A percentile compares a stretch with the other conserved stretches of the same genome.
phyloP scores from a whole-genome alignment of 2,329 filamentous ascomycete species.

The Endocalyx cinctus region DNA sequence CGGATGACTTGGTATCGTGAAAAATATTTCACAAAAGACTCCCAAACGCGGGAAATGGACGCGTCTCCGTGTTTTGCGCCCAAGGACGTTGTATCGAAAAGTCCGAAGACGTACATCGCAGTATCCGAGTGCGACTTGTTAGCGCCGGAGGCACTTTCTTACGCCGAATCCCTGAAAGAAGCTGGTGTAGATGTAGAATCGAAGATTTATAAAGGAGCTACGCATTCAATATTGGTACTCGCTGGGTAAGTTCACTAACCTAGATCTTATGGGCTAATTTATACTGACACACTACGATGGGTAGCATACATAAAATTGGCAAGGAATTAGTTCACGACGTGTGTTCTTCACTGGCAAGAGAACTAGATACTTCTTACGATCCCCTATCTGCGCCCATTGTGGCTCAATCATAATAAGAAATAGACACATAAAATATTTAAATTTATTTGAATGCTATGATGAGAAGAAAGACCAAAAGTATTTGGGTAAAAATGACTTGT shows the following conservation, averaged over 20 bases:
- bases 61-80: conserved; percentile 22
- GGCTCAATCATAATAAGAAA: too few relatives aligned
- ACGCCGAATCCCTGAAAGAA: conserved; percentile 20
- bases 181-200: conserved; percentile 6
- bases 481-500: too few relatives aligned
- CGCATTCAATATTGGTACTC: conserved; percentile 6
- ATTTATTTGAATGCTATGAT: too few relatives aligned
- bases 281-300: neutral
- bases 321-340: neutral
- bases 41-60: conserved; percentile 23
- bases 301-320: neutral
- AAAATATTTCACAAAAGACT: conserved; percentile 24
- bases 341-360: neutral
- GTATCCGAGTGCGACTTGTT: conserved; percentile 29
- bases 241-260: conserved; percentile 6
- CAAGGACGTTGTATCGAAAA: conserved; percentile 14
- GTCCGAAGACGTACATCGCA: conserved; percentile 28
- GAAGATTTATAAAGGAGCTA: conserved; percentile 7
- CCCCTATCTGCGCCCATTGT: neutral
- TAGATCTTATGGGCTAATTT: neutral
- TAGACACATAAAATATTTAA: conserved; percentile 46
- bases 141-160: conserved; percentile 25
- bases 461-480: too few relatives aligned
- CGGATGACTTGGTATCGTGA: conserved; percentile 31
- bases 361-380: neutral